Conservation (phyloP, 176 grass and related monocot species). For the Triticum turgidum region DNA sequence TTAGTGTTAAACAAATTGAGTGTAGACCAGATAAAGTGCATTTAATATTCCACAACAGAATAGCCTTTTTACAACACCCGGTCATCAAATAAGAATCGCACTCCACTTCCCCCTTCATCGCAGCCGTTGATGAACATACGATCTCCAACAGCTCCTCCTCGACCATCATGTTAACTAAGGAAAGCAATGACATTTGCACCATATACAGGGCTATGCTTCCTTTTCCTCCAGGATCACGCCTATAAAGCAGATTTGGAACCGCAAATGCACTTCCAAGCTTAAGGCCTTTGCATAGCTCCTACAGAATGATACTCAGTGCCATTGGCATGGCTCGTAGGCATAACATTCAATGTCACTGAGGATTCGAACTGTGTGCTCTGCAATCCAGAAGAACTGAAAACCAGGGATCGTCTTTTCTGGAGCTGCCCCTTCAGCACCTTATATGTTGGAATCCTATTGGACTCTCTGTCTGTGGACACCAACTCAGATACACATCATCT, state of each 20-base stretch:
- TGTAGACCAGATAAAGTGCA: not conserved
- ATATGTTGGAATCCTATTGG: not conserved
- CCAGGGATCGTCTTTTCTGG: not conserved
- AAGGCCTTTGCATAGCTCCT: constrained; percentile 1
- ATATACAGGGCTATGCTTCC: not conserved
- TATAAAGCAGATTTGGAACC: not conserved
- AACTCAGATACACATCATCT: not conserved
- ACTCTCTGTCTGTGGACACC: not conserved
- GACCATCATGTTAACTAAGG: not conserved
- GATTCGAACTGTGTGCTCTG: not conserved
- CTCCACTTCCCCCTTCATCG: not conserved
- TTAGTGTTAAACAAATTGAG: constrained; percentile 18
- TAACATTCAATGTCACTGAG: not conserved
- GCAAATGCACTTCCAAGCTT: not conserved
- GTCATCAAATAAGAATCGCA: constrained; percentile 16
- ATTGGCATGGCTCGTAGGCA: not conserved
- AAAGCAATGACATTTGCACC: constrained; percentile 10
- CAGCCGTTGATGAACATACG: not conserved
- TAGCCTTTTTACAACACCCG: constrained; percentile 1
- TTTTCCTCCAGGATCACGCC: not conserved
- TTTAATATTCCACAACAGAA: constrained; percentile 15
- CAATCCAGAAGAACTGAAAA: not conserved
- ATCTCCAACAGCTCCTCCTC: not conserved
- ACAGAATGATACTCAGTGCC: not conserved
- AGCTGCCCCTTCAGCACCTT: not conserved